These are phyloP conservation scores for Umbelopsis sp. DNA, from an alignment of 192 early-diverging fungal species.

Conservation along the genomic window DNA sequence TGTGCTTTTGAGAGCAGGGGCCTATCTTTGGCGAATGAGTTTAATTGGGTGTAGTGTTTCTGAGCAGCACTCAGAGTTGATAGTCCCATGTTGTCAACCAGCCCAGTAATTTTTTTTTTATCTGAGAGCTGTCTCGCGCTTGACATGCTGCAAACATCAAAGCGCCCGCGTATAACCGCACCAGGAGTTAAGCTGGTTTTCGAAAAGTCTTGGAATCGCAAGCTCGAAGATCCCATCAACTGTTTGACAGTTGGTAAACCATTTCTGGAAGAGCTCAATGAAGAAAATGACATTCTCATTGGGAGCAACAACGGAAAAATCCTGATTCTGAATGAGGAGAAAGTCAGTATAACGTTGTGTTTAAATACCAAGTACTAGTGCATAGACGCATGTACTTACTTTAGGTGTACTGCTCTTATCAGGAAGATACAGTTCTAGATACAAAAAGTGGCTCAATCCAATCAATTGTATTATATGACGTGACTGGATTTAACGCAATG, in stretches of 20 bases:
- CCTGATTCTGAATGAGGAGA: slow-evolving; percentile 37
- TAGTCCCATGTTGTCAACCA: neutral
- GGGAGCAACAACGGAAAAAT: slow-evolving; percentile 36
- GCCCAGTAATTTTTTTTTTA: slow-evolving; percentile 5
- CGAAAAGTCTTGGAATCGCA: slow-evolving; percentile 28
- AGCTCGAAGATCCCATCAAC: slow-evolving; percentile 34
- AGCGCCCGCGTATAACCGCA: slow-evolving; percentile 3
- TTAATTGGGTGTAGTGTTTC: too few species aligned
- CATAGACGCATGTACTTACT: neutral
- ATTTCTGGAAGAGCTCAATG: slow-evolving; percentile 35
- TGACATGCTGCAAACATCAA: slow-evolving; percentile 3
- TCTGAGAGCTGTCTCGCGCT: neutral
- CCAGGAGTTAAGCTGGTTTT: neutral
- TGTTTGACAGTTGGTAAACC: slow-evolving; percentile 40
- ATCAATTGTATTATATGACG: slow-evolving; percentile 33
- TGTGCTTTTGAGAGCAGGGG: too few species aligned
- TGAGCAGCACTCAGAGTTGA: too few species aligned
- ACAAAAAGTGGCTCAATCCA: slow-evolving; percentile 45
- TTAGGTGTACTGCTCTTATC: neutral
- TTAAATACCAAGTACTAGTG: neutral
- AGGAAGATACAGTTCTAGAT: slow-evolving; percentile 39
- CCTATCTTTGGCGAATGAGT: too few species aligned
- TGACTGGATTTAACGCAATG: slow-evolving; percentile 31
- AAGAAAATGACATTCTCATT: slow-evolving; percentile 41
- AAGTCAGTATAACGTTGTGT: slow-evolving; percentile 20